Conservation (phyloP, 2,329 filamentous ascomycete genomes). For the Ramichloridium luteum region DNA sequence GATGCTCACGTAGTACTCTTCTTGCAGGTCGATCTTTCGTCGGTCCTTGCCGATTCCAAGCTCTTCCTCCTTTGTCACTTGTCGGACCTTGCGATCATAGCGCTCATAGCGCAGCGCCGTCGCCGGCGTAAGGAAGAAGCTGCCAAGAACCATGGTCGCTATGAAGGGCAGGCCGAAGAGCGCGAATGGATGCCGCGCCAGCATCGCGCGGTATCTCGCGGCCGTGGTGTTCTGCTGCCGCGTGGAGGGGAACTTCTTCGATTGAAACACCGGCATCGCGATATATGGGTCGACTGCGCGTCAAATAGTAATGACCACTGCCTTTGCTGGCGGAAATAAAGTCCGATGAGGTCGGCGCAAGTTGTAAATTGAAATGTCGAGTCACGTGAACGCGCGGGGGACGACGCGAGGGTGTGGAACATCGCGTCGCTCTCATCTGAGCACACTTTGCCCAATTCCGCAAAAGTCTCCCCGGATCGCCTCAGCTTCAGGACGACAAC, state of each 20-base stretch:
- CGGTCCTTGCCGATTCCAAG: conserved; percentile 62
- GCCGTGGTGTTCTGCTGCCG: conserved; percentile 58
- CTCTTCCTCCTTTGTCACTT: conserved; percentile 75
- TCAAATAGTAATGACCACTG: too few relatives aligned
- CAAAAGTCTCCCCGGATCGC: not conserved
- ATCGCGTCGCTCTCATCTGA: conserved; percentile 1
- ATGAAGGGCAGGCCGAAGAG: conserved; percentile 93
- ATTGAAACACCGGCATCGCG: conserved; percentile 25
- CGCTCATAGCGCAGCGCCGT: conserved; percentile 89
- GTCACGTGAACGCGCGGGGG: too few relatives aligned
- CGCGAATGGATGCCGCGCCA: conserved; percentile 73
- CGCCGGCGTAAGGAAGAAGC: conserved; percentile 87
- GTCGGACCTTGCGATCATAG: conserved; percentile 77
- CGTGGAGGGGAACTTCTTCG: conserved; percentile 47
- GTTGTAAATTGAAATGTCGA: too few relatives aligned
- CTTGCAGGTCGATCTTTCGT: conserved; percentile 65
- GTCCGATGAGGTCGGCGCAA: too few relatives aligned
- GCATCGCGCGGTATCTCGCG: conserved; percentile 59
- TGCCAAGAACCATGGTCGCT: conserved; percentile 75
- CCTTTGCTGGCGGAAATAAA: too few relatives aligned
- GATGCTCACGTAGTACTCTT: conserved; percentile 75
- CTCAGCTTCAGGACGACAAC: too few relatives aligned
- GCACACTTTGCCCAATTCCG: not conserved
- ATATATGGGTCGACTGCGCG: too few relatives aligned
- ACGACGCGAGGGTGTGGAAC: too few relatives aligned